phyloP scores from a whole-genome alignment of 2,329 filamentous ascomycete genomes.

The Gaeumannomyces tritici region DNA sequence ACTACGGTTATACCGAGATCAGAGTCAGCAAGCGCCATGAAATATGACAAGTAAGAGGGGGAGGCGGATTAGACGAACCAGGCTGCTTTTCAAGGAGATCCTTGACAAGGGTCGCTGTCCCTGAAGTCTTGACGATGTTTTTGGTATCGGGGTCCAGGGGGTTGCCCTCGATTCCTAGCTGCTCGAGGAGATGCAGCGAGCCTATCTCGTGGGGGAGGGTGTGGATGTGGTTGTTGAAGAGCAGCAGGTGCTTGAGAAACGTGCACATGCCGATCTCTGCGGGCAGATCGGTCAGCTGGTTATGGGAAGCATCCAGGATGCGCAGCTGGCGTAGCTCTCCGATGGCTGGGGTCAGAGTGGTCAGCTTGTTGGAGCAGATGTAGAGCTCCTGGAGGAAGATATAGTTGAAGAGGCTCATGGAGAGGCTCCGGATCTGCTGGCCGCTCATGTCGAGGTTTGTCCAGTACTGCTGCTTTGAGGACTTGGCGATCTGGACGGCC shows the following conservation, averaged over 20 bases:
- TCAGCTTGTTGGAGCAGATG: conserved; percentile 85
- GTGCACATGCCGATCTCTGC: conserved; percentile 95
- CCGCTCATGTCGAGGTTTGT: conserved; percentile 89
- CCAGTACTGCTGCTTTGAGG: conserved; percentile 72
- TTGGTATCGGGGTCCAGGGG: conserved; percentile 69
- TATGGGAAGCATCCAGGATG: conserved; percentile 80
- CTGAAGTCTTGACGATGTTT: conserved; percentile 75
- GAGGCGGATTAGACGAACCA: conserved; percentile 48
- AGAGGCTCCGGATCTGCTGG: conserved; percentile 82
- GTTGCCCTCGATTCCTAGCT: conserved; percentile 88
- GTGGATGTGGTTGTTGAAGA: conserved; percentile 85
- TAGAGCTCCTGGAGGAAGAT: conserved; percentile 86
- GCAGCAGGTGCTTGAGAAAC: conserved; percentile 71
- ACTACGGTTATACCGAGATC: conserved; percentile 36
- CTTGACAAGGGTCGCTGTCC: conserved; percentile 76
- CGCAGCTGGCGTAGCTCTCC: conserved; percentile 73
- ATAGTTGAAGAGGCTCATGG: conserved; percentile 74
- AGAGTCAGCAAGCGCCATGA: neutral
- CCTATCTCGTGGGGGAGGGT: conserved; percentile 80
- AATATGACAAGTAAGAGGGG: neutral
- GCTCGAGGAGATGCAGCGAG: conserved; percentile 77
- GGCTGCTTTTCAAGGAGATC: conserved; percentile 76
- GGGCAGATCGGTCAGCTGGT: conserved; percentile 73
- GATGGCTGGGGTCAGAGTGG: conserved; percentile 68
- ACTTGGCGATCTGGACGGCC: conserved; percentile 35